Evolutionary conservation across 495 filamentous ascomycete species (phyloP).

Genomic region (Penicillium canariense): DNA sequence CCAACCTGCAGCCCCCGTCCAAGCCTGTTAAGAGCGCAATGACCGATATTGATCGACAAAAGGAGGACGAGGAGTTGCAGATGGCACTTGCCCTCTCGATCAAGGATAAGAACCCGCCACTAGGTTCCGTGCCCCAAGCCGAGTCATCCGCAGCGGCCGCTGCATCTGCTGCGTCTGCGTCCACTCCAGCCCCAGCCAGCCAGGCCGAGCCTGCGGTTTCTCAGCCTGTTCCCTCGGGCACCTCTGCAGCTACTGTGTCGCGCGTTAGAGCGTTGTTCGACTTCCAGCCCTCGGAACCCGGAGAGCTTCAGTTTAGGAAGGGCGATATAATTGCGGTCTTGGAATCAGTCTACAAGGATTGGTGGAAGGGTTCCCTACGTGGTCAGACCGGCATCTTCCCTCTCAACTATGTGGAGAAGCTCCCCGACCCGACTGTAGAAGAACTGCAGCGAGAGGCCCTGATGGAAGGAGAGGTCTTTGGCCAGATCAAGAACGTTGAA

Average conservation of each 20-base stretch:
- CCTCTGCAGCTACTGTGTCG: conserved; percentile 96
- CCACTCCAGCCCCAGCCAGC: conserved; percentile 39
- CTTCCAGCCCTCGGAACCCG: conserved; percentile 89
- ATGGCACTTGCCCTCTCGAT: conserved; percentile 92
- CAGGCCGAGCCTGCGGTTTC: conserved; percentile 41
- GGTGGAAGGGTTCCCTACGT: conserved; percentile 95
- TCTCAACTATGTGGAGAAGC: conserved; percentile 97
- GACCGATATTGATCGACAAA: conserved; percentile 84
- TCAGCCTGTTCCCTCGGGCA: conserved; percentile 60
- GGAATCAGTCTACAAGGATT: conserved; percentile 98
- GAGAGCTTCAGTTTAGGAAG: conserved; percentile 93
- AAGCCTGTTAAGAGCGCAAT: conserved; percentile 90
- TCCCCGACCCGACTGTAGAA: conserved; percentile 89
- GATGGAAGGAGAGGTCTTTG: conserved; percentile 97
- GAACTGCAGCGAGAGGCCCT: conserved; percentile 94
- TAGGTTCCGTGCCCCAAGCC: conserved; percentile 22
- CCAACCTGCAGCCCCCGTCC: conserved; percentile 85
- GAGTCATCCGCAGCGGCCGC: conserved; percentile 27
- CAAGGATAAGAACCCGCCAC: conserved; percentile 61
- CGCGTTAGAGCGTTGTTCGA: conserved; percentile 92
- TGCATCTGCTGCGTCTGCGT: conserved; percentile 28
- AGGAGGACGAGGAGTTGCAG: conserved; percentile 96
- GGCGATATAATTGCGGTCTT: conserved; percentile 96
- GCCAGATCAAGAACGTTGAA: conserved; percentile 98
- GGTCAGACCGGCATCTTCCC: conserved; percentile 98